Evolutionary conservation across 495 filamentous ascomycete genomes (phyloP), one percentile per base, ranked within the genome.

Genomic region (Penicillium canescens): DNA sequence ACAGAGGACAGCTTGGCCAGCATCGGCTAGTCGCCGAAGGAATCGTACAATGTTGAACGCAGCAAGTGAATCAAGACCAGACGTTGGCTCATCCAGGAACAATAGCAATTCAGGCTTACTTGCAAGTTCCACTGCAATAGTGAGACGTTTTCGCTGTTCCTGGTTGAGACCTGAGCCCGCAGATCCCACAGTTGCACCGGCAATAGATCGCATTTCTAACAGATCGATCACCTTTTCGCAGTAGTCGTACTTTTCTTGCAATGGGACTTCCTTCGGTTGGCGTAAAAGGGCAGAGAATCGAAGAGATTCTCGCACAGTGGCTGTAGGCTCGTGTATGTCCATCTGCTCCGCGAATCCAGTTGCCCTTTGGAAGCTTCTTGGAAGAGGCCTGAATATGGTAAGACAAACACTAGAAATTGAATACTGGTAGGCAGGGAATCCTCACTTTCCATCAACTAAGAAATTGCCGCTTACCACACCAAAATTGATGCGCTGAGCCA

Each of bases 11-110:
- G 86, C 85, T 58, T 92, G 87, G 7, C 89, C 86, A 6, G 79
- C 80, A 57, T 84, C 78, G 1, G 86, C 84, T 5, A 90, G 74
- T 54, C 86, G 85, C 4, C 83, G 73, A 40, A 90, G 71, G 43
- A 89, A 85, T 1, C 82, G 72, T 20, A 86, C 74, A 41, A 88
- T 86, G 54, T 84, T 84, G 61, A 81, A 88, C 21, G 87, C 84
- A 4, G 85, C 80, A 13, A 80, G 70, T 0, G 77, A 80, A 59
- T 90, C 86, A 14, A 90, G 78, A n/a, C 86, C 87, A 12, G 82
- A 88, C 1, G 89, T 92, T 3, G 90, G 89, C 54, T 92, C 88
- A 59, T 92, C 88, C 13, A 92, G 67, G 59, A 92, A 92, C 31
- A 92, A 76, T 4, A 91, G 62, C 10, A 89, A 61, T 46, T 82